Base-by-base conservation (phyloP, 2,329 filamentous ascomycete genomes). In the Botrytis sinoallii region DNA sequence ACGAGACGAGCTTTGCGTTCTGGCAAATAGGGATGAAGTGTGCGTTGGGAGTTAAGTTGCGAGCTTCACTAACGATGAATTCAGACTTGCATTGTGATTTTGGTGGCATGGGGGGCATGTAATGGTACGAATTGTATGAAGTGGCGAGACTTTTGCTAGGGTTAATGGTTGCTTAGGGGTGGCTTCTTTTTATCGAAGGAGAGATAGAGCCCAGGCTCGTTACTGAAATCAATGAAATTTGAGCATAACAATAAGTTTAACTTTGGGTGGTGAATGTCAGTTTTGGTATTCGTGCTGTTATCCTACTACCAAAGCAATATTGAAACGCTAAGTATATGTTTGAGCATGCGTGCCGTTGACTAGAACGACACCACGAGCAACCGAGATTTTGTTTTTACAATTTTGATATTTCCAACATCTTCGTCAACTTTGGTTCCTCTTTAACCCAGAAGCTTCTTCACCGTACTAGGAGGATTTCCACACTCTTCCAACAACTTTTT, bases 401-500 rank as follows among this genome's bases (percentile, higher is more conserved):
- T 57, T 57, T 29, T 57, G n/a, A 57, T 57, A 16, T 55, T 55
- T 29, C 14, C n/a, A 29, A 29, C n/a, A 12, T 25, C 40, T 4
- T 20, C 38, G 18, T 61, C 46, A 16, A 25, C 55, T 38, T 38
- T 25, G 25, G 18, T 35, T 35, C 38, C 35, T 55, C n/a, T 2
- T 40, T 20, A 67, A 8, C 25, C 35, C 59, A 42, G 57, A 55
- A 65, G 20, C 60, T 46, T 67, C 48, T 59, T 67, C 29, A 14
- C 60, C 14, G 16, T 22, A 6, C 35, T 22, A 14, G 46, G 25
- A 3, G 46, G 16, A 10, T 22, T 42, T 8, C 46, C 48, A 29
- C 61, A 72, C 25, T 72, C 70, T 7, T 46, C 46, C 57, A 73
- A 20, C 64, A 89, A 79, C 76, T 77, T 83, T 78, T 76, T 77